Percentiles rank a stretch among this genome's conserved stretches.
phyloP scores from a whole-genome alignment of 108 stramenopile genomes.

The Hondaea fermentalgiana region DNA sequence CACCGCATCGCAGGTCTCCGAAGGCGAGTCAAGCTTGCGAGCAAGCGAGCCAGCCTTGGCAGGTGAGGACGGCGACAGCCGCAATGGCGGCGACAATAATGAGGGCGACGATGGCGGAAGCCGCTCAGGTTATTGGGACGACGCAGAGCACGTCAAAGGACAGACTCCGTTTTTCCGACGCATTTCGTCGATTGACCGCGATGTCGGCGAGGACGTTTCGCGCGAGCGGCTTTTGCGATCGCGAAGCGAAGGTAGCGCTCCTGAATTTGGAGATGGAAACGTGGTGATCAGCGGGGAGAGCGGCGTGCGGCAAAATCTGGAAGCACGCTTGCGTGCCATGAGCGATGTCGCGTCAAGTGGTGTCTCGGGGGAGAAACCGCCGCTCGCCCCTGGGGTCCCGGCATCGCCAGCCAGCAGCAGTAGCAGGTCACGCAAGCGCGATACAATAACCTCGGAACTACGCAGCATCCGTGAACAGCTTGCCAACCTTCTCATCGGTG shows the following conservation, averaged over 20 bases:
- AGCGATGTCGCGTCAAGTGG: not conserved
- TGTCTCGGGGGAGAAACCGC: not conserved
- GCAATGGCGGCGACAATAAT: not conserved
- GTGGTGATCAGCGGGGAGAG: not conserved
- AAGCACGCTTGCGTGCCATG: not conserved
- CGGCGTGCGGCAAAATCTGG: not conserved
- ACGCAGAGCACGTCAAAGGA: not conserved
- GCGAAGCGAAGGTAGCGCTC: not conserved
- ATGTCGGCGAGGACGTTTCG: not conserved
- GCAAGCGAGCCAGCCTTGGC: not conserved
- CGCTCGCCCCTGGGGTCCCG: not conserved
- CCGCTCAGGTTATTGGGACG: not conserved
- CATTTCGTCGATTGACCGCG: not conserved
- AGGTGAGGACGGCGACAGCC: not conserved
- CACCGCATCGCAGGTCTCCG: not conserved
- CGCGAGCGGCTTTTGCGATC: not conserved
- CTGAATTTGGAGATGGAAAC: not conserved
- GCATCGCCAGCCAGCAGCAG: not conserved
- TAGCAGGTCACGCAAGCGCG: not conserved
- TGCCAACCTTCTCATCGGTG: not conserved
- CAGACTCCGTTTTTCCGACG: not conserved
- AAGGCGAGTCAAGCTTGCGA: not conserved
- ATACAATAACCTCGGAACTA: not conserved
- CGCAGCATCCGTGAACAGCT: conserved; percentile 1
- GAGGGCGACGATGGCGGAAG: not conserved